Percentiles rank a stretch among this genome's conserved stretches.
Evolutionary conservation across 345 rosid species (phyloP).

Genomic region (Hirschfeldia incana): DNA sequence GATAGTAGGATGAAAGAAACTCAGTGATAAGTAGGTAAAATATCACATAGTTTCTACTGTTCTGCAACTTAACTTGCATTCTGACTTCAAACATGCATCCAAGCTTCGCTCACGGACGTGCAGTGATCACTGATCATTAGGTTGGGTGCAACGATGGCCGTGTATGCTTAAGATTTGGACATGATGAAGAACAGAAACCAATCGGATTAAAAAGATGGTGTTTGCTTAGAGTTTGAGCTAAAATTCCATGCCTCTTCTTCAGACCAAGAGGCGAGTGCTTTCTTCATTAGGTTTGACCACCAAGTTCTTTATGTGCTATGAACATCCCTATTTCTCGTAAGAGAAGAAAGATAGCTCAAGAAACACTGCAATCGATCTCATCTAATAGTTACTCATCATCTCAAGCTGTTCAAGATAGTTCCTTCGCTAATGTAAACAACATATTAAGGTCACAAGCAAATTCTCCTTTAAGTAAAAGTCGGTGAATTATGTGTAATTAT

Average conservation of each 20-base stretch:
- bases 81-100: too few relatives aligned
- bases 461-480: background rate
- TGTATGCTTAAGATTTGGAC: too few relatives aligned
- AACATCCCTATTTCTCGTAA: constrained; percentile 12
- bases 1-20: too few relatives aligned
- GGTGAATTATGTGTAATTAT: background rate
- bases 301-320: constrained; percentile 2
- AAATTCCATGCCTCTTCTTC: constrained; percentile 63
- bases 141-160: too few relatives aligned
- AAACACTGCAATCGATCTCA: constrained; percentile 38
- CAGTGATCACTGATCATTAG: too few relatives aligned
- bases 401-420: constrained; percentile 50
- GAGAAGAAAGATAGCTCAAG: constrained; percentile 49
- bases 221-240: constrained; percentile 67
- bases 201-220: constrained; percentile 34
- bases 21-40: too few relatives aligned
- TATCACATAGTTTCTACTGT: too few relatives aligned
- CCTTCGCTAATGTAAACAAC: constrained; percentile 20
- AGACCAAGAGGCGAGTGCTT: constrained; percentile 45
- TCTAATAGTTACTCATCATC: constrained; percentile 46
- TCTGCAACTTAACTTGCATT: too few relatives aligned
- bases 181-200: too few relatives aligned
- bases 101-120: too few relatives aligned
- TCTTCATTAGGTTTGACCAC: background rate
- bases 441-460: background rate